Evolutionary conservation across 73 alveolate genomes (phyloP).

Genomic region (Symbiodinium natans): DNA sequence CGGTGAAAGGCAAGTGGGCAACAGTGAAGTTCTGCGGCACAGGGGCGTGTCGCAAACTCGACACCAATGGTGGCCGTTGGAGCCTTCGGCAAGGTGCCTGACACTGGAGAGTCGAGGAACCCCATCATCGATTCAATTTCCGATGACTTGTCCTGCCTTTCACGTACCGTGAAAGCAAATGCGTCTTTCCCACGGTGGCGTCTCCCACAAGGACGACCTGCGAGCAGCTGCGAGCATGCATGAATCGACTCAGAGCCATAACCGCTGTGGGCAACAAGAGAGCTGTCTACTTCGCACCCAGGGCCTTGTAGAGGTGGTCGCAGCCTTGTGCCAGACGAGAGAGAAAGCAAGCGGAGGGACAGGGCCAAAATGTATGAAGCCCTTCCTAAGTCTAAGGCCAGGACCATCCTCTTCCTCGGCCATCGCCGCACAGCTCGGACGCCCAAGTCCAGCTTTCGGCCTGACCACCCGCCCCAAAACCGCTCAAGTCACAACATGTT

Average conservation of each 20-base stretch:
- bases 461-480: neutral
- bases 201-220: conserved; percentile 96
- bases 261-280: neutral
- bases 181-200: conserved; percentile 96
- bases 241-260: neutral
- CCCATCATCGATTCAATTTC: neutral
- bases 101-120: neutral
- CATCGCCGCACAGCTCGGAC: conserved; percentile 53
- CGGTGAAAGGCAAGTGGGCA: neutral
- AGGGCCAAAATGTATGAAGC: neutral
- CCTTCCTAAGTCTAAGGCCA: neutral
- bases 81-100: conserved; percentile 94
- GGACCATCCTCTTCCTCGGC: conserved; percentile 77
- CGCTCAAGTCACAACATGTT: neutral
- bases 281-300: neutral
- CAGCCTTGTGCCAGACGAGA: conserved; percentile 1
- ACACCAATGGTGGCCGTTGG: conserved; percentile 96
- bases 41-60: conserved; percentile 96
- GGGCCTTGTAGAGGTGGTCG: conserved; percentile 92
- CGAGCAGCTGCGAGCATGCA: neutral
- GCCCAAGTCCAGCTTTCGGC: neutral
- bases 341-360: neutral
- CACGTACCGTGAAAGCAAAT: conserved; percentile 95
- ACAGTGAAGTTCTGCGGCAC: neutral
- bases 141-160: conserved; percentile 93